Base-by-base conservation (phyloP, 352 stramenopile genomes). In the Phytophthora colocasiae region DNA sequence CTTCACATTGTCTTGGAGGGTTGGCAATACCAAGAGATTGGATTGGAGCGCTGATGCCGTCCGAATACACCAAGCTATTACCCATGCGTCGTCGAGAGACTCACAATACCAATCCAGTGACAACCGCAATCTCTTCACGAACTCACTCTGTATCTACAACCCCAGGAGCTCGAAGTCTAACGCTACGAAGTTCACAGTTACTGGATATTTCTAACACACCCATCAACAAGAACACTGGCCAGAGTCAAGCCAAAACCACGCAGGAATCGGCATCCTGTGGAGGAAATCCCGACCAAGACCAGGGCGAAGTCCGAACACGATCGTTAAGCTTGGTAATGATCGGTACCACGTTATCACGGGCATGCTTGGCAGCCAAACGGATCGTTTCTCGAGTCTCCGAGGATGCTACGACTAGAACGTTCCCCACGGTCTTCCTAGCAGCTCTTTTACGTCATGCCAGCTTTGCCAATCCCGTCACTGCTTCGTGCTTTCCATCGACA, bases 41-140 rank as follows among this genome's bases (percentile, higher is more conserved):
- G 85, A 47, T 93, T 5, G 83, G 80, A 12, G 79, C 85, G 4
- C 73, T 93, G 27, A 85, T 79, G 66, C 78, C 78, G 0, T 93
- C 85, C 0, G 85, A 93, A 46, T 93, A 93, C 59, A 83, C 90
- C 5, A 83, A 81, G 0, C 47, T 87, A 1, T 41, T 91, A 11
- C 79, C 85, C 2, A 84, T 83, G 68, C 56, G 65, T 12, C 57
- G 64, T 4, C 65, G 49, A 65, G 44, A 44, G 1, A 22, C 36
- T 24, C 46, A 26, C 24, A 14, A 26, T 24, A 19, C 11, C 15
- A 44, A 53, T 12, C 4, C n/a, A 17, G 8, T 41, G 22, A 22
- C 38, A 32, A 14, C 19, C 15, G 46, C 17, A 11, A 53, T 24
- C 32, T 22, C 26, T 32, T 7, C 8, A 29, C 44, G 31, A 53